Evolutionary conservation across 2,329 filamentous ascomycete species (phyloP), one percentile per base, ranked within the genome.

Genomic region (Hortaea sp.): DNA sequence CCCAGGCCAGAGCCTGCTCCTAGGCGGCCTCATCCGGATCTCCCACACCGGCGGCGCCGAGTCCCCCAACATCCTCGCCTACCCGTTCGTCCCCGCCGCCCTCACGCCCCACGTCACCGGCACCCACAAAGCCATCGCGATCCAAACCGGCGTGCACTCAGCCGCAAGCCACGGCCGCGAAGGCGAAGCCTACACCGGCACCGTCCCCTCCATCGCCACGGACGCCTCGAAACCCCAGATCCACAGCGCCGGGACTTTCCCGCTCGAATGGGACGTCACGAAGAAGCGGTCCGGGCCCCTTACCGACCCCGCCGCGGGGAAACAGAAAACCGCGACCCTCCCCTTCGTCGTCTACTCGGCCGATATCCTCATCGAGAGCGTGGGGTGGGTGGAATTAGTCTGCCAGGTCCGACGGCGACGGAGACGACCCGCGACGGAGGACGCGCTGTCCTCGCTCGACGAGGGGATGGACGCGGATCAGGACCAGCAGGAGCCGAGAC

Each of bases 311-410:
- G 72, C 77, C 42, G 84, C 78, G 1, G 75, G 75, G 39, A 80
- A 75, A 35, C 70, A 82, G 40, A 79, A 77, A 46, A 75, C 84
- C 0, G 80, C 86, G 1, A 69, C 73, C 11, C 70, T 97, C 4
- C 87, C 88, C 0, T 98, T 89, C 65, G 77, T 78, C 10, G 80
- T 97, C 2, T 74, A 92, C 49, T 80, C 84, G 6, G 77, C 83
- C 0, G 94, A 98, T 61, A 80, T 98, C 27, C 70, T 98, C 10
- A 81, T 98, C 42, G 90, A 97, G 63, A 88, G 92, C 1, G 83
- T 88, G 28, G 92, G 92, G 6, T 98, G 94, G 85, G 76, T 98
- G 2, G 92, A 98, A 66, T 66, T 98, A 37, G 82, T 81, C 0
- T 82, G 82, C 3, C 90, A 98, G 66, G 79, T 94, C 7, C 79